Evolutionary conservation across 805 yeast genomes (phyloP), one percentile per base, ranked within the genome.

Genomic region (Lachancea waltii): DNA sequence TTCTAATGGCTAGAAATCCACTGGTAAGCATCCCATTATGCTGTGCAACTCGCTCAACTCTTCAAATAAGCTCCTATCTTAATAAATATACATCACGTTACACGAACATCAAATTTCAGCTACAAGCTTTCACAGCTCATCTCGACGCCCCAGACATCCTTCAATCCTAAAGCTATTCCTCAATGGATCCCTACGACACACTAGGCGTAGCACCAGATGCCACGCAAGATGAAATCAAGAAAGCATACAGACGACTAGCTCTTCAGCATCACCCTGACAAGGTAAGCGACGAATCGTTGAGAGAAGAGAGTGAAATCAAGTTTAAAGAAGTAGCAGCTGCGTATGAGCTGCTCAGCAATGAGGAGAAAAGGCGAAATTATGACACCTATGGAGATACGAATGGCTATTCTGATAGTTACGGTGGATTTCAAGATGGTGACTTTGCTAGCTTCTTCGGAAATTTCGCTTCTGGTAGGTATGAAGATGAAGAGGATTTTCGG

Each of bases 251-350:
- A 47, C 82, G 79, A 49, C 70, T 86, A 34, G 97, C 97, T 8
- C 68, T 90, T 27, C 67, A 69, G 43, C 75, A 79, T 51, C 97
- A 90, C 61, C 97, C 97, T 0, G 97, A 90, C 60, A 90, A 92
- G 56, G 87, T 77, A 1, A 57, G 75, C 0, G 85, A 77, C 47
- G 76, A 73, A 7, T 77, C 76, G 16, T 60, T 63, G 34, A 68
- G 92, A 42, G 80, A 69, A 11, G 74, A 67, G 14, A 83, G 95
- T 3, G 97, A 86, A 60, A 65, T 72, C 44, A 74, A 71, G 54
- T 90, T 90, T 63, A 90, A 90, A 58, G 89, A 81, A 50, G 75
- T 90, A 41, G 73, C 81, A 14, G 82, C 81, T 44, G 97, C 97
- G 0, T 90, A 90, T 57, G 95, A 86, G 54, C 66, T 82, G 3